Base-by-base conservation (phyloP, 345 rosid species). In the Corchorus capsularis region DNA sequence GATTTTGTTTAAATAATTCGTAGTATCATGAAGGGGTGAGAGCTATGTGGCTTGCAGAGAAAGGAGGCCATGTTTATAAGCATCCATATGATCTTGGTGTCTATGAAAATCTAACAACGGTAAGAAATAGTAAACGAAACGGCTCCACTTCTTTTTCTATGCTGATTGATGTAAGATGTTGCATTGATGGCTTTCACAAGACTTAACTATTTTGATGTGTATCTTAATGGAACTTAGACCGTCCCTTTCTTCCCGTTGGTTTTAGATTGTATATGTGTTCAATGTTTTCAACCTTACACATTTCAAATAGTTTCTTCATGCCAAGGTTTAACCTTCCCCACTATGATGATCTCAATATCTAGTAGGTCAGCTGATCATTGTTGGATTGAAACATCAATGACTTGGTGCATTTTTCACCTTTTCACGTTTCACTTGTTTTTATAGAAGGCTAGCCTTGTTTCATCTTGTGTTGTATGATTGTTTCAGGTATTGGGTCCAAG, bases 21-120 rank as follows among this genome's bases (percentile, higher is more conserved):
- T 89, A 94, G 97, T 89, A 92, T 78, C 93, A 94, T 66, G 98
- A 94, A 88, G 98, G 98, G 34, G 97, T 92, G 68, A 88, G 97
- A 87, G 96, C 96, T 64, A 85, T 86, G 94, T 92, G 94, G 97
- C 89, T 92, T 78, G 97, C 98, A 76, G 94, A 89, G 88, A 94
- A 91, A 86, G 96, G 93, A 73, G 98, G 96, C 62, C 77, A 85
- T 67, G 82, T 89, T 68, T 92, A 92, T 76, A 89, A 85, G 86
- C 96, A 94, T 87, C 98, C 97, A 79, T 94, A 94, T 79, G 90
- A 92, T 84, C 81, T 92, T 6, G 91, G 96, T 74, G 78, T 85
- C 72, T 91, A 65, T 71, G 97, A 86, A 56, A 94, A 94, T 87
- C 83, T 94, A 55, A 88, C 87, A 69, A 79, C 77, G 70, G 98